Percentiles rank a stretch among this genome's conserved stretches.
These are phyloP conservation scores for Fusarium continuum DNA, from an alignment of 2,329 filamentous ascomycete genomes.

Conservation along the genomic window DNA sequence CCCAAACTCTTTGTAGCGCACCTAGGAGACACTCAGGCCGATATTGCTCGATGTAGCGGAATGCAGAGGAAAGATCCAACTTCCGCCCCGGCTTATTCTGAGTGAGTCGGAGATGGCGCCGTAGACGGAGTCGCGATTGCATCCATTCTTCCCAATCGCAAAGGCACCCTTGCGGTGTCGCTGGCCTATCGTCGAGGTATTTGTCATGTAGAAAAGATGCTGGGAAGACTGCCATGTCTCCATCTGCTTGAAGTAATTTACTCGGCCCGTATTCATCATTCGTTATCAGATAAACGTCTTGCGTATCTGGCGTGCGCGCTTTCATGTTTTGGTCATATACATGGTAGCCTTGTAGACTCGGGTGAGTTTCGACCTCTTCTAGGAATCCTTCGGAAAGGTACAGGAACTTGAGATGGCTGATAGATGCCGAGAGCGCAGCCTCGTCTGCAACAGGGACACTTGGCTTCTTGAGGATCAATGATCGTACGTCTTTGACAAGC, in stretches of 20 bases:
- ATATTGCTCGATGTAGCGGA: slow-evolving; percentile 20
- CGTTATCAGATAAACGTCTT: slow-evolving; percentile 24
- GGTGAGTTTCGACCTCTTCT: not conserved
- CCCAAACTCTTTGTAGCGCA: slow-evolving; percentile 13
- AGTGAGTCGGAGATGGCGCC: slow-evolving; percentile 2
- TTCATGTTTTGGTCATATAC: slow-evolving; percentile 14
- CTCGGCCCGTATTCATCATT: slow-evolving; percentile 19
- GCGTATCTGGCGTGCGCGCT: not conserved
- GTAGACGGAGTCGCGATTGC: slow-evolving; percentile 1
- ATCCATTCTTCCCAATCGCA: slow-evolving; percentile 33
- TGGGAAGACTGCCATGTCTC: not conserved
- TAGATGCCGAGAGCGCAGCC: not conserved
- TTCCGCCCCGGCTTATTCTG: not conserved
- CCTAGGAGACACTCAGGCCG: slow-evolving; percentile 10
- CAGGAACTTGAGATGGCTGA: slow-evolving; percentile 24
- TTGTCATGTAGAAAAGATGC: slow-evolving; percentile 7
- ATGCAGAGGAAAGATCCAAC: not conserved
- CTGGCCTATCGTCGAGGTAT: slow-evolving; percentile 13
- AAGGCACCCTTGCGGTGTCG: not conserved
- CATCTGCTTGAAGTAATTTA: slow-evolving; percentile 1
- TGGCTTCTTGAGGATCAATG: slow-evolving; percentile 5
- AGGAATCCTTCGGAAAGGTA: slow-evolving; percentile 27
- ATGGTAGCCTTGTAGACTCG: not conserved
- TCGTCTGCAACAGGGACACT: not conserved
- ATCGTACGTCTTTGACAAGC: slow-evolving; percentile 7